phyloP scores from a whole-genome alignment of 345 rosid genomes.

The Salix udensis region DNA sequence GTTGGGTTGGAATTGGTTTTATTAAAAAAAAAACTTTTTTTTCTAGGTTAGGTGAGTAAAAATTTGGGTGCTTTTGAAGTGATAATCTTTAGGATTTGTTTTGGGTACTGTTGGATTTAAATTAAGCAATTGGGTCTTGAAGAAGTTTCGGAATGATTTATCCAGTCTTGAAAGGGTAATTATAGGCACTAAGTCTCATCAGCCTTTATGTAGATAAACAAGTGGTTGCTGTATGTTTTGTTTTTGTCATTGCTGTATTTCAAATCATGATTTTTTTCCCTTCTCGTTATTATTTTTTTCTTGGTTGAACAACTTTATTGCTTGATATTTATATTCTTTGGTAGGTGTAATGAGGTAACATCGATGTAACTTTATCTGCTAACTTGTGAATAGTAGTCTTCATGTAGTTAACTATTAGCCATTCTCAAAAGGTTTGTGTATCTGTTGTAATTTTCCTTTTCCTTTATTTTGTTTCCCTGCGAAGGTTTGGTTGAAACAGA shows the following conservation, averaged over 20 bases:
- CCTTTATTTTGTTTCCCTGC: not conserved
- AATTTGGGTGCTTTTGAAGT: not conserved
- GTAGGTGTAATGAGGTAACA: not conserved
- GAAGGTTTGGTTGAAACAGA: constrained; percentile 90
- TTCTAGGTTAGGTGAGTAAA: not conserved
- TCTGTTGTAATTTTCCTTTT: not conserved
- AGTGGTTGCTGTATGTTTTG: not conserved
- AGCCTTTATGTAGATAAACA: not conserved
- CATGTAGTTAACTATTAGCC: not conserved
- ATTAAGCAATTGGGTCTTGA: not conserved
- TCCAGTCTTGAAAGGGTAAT: not conserved
- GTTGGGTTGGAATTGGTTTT: not conserved
- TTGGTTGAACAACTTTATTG: not conserved
- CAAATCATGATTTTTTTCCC: not conserved
- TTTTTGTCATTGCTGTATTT: not conserved
- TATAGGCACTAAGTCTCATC: not conserved
- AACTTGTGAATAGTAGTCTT: not conserved
- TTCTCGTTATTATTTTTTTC: not conserved
- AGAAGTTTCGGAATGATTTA: not conserved
- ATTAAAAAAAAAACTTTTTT: not conserved
- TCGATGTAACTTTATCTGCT: not conserved
- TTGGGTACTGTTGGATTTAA: not conserved
- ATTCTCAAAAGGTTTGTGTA: not conserved
- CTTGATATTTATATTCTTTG: not conserved
- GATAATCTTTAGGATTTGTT: not conserved